Base-by-base conservation (phyloP, 2,329 filamentous ascomycete genomes). In the Alternaria alternata region DNA sequence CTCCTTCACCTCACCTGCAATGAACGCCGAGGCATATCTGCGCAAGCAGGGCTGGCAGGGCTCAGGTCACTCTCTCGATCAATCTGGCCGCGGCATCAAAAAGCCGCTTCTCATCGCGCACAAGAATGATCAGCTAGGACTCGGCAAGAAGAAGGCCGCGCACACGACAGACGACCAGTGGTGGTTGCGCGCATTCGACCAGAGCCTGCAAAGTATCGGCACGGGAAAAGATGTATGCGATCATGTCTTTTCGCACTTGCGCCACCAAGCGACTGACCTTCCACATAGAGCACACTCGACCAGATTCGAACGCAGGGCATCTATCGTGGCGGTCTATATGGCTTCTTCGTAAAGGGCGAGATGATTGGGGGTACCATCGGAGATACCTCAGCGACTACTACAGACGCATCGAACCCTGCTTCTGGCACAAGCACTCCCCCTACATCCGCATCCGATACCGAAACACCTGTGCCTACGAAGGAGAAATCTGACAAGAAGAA, bases 141-240 rank as follows among this genome's bases (percentile, higher is more conserved):
- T 98, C 5, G 94, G 94, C 55, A 89, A 91, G 75, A 93, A 92
- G 77, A 87, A 87, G 66, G 70, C 71, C 20, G 74, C 75, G 28
- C 72, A 76, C 47, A 83, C 83, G 28, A 83, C 86, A 32, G 84
- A 85, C 69, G 94, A 97, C 75, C 93, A 97, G 77, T 99, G 95
- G 95, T 99, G 95, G 95, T 85, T 97, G 79, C 90, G 92, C 59
- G 95, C 95, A 11, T 97, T 97, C 69, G 94, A 98, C 79, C 89
- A 93, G 76, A 93, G 94, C 57, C 82, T 97, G 66, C 91, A 95
- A 78, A 91, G 90, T 4, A 85, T 77, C 54, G 75, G 75, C 2
- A 74, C 68, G 7, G 74, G 75, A 0, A 61, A 74, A 53, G 70
- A 74, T 46, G 72, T 75, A 66, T 30, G 53, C 41, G 3, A 24